Conservation (phyloP, 2,329 filamentous ascomycete genomes). For the Aspergillus caelatus region DNA sequence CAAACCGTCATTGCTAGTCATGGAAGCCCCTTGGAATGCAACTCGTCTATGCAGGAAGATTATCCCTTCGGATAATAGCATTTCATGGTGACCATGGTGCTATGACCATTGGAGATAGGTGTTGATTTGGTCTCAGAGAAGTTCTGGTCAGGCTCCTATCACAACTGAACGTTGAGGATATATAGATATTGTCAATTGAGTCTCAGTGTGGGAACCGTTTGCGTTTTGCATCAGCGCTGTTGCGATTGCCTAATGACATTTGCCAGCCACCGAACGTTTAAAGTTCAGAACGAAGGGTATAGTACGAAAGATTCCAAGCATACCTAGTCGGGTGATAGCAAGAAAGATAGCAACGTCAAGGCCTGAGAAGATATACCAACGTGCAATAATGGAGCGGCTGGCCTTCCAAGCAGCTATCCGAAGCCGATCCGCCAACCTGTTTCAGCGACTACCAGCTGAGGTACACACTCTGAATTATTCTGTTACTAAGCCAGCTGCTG, state of each 20-base stretch:
- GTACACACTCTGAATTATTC: background rate
- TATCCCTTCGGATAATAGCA: background rate
- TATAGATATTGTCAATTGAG: background rate
- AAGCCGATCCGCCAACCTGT: background rate
- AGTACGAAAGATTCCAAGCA: background rate
- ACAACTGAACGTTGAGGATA: background rate
- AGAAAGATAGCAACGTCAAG: background rate
- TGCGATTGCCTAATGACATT: too few relatives aligned
- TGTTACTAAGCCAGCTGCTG: background rate
- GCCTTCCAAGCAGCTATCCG: background rate
- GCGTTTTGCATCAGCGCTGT: too few relatives aligned
- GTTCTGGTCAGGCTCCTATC: background rate
- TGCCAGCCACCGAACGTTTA: background rate
- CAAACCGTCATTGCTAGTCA: background rate
- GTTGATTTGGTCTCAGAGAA: background rate
- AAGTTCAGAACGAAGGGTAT: background rate
- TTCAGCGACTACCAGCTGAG: conserved; percentile 18
- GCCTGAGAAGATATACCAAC: background rate
- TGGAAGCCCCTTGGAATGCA: background rate
- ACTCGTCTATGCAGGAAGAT: background rate
- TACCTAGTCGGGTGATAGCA: background rate
- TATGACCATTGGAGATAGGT: background rate
- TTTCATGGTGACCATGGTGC: background rate
- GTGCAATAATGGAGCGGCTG: background rate
- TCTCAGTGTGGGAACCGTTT: background rate